These are phyloP conservation scores for Clavispora vitiphila DNA, from an alignment of 805 yeast genomes.

Conservation along the genomic window DNA sequence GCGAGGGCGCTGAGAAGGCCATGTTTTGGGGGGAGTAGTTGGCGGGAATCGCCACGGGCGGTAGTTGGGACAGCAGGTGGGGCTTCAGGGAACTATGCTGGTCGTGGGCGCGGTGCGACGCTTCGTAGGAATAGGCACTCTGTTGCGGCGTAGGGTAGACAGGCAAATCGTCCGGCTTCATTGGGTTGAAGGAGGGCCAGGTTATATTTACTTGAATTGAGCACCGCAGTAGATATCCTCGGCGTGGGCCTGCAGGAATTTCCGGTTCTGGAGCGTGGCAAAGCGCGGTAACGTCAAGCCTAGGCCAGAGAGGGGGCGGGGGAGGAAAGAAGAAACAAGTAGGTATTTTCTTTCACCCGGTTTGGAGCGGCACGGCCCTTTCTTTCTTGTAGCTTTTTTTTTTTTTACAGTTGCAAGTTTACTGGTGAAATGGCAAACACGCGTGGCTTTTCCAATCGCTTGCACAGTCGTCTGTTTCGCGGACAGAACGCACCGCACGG, in stretches of 20 bases:
- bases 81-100: conserved; percentile 9
- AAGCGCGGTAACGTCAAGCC: neutral
- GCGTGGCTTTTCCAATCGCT: no score
- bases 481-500: no score
- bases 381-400: no score
- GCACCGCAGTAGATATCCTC: neutral
- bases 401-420: no score
- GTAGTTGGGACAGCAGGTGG: conserved; percentile 9
- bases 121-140: conserved; percentile 22
- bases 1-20: conserved; percentile 1
- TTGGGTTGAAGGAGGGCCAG: neutral
- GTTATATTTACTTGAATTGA: neutral
- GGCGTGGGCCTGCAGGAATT: neutral
- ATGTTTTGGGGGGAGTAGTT: conserved; percentile 2
- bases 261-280: neutral
- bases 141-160: conserved; percentile 43
- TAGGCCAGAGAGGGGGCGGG: no score
- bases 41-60: conserved; percentile 10
- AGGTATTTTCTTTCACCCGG: no score
- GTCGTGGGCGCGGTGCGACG: conserved; percentile 8
- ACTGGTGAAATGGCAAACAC: no score
- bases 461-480: no score
- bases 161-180: conserved; percentile 34
- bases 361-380: no score
- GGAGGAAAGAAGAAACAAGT: no score